These are phyloP conservation scores for Trichomonas vaginalis DNA, from an alignment of 208 protist genomes.

Conservation along the genomic window DNA sequence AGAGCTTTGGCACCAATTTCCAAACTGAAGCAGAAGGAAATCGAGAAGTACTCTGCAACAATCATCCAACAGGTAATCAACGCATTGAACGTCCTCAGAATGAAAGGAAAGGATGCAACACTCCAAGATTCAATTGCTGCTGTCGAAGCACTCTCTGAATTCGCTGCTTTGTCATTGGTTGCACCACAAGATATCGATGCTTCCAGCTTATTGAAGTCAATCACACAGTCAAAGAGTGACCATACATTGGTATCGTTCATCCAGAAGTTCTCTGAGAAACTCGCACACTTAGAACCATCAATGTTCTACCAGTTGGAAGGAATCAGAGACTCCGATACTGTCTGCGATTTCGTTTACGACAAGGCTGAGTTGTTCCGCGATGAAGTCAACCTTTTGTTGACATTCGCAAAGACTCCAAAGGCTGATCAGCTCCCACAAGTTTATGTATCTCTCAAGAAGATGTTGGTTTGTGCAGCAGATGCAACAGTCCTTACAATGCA, in stretches of 20 bases:
- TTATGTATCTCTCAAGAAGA: background rate
- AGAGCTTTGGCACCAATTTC: background rate
- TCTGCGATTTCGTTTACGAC: constrained; percentile 8
- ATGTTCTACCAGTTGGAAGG: background rate
- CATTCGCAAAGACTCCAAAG: background rate
- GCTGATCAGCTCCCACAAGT: background rate
- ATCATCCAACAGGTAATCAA: background rate
- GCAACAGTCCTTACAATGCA: constrained; percentile 7
- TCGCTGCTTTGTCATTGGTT: background rate
- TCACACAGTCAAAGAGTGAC: background rate
- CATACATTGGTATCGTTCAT: background rate
- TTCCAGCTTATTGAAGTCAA: background rate
- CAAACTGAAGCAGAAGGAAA: background rate
- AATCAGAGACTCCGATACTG: background rate
- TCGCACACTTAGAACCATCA: background rate
- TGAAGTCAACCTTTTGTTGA: background rate
- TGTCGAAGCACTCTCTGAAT: background rate
- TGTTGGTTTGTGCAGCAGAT: background rate
- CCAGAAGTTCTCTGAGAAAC: background rate
- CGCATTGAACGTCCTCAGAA: background rate
- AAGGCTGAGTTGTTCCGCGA: background rate
- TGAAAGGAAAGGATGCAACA: background rate
- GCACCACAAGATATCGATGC: background rate
- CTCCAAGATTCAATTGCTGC: background rate
- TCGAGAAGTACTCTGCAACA: background rate